Evolutionary conservation across 108 stramenopile species (phyloP).

Genomic region (Epipyxis sp.): DNA sequence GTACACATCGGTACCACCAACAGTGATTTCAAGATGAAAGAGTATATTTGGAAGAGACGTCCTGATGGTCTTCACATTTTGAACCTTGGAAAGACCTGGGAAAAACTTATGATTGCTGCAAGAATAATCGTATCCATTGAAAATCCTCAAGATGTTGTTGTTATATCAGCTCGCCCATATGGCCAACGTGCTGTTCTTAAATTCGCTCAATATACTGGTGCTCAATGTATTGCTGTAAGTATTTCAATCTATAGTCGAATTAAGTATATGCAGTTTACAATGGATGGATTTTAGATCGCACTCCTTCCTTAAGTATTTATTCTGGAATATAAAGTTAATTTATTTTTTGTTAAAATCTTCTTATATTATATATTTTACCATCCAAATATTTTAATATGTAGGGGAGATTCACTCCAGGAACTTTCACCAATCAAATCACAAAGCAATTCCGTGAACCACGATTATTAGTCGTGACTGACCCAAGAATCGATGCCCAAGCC

Average conservation of each 20-base stretch:
- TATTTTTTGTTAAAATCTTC: no score
- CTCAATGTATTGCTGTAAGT: constrained; percentile 92
- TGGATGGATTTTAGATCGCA: no score
- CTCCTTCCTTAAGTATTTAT: no score
- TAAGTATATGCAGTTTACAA: no score
- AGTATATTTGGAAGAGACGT: constrained; percentile 89
- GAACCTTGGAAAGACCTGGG: constrained; percentile 99
- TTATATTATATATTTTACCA: no score
- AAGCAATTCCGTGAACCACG: constrained; percentile 99
- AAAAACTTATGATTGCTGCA: constrained; percentile 98
- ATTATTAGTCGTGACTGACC: constrained; percentile 96
- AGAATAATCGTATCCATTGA: constrained; percentile 99
- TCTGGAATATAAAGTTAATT: no score
- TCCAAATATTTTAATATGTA: no score
- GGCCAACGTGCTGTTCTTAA: constrained; percentile 99
- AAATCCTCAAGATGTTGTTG: constrained; percentile 97
- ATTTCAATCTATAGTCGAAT: no score
- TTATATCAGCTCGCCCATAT: constrained; percentile 99
- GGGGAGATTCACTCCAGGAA: constrained; percentile 99
- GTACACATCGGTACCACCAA: constrained; percentile 98
- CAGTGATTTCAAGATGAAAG: constrained; percentile 89
- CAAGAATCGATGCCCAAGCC: constrained; percentile 88
- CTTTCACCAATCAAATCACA: constrained; percentile 99
- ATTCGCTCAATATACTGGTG: constrained; percentile 99
- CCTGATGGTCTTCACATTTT: constrained; percentile 88